Evolutionary conservation across 371 early-diverging fungal genomes (phyloP), one percentile per base, ranked within the genome.

Genomic region (Saksenaea oblongispora): DNA sequence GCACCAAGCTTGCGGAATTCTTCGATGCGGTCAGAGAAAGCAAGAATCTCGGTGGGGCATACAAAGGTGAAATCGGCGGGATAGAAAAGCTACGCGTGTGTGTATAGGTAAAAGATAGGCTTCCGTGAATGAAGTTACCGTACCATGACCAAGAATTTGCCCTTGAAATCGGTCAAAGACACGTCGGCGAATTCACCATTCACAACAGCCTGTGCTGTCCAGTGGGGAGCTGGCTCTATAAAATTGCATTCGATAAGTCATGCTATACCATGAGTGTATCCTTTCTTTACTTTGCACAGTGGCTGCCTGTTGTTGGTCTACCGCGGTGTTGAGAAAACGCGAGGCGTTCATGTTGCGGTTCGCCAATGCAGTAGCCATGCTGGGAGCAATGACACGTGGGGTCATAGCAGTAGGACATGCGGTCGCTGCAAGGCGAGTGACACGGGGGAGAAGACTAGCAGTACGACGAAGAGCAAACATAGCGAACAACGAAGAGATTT

Each of bases 151-250:
- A 82, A 69, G 62, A 75, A 82, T 62, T 75, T 83, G 72, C 95
- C 95, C 84, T 89, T 90, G 87, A 91, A 97, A 79, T 95, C 91
- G 24, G 84, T 80, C 54, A 95, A 79, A 34, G 90, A 88, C 42
- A 97, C 76, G 61, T 84, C 76, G 79, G 87, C 85, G 84, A 94
- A 87, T 69, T 80, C 83, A 47, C 89, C 91, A 69, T 89, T 80
- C 53, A 89, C 78, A 34, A 92, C 84, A 58, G 89, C 91, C 34
- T 79, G 76, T 56, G 89, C 89, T 35, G 79, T 84, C 83, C 91
- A 93, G 60, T 78, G 76, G 61, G 93, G 93, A 63, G 92, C 92
- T 41, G 76, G 73, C 61, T 84, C 82, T 76, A 64, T 7, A 31
- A 7, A 34, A 8, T 17, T 7, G 13, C 36, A 13, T 15, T 9